Base-by-base conservation (phyloP, 495 filamentous ascomycete species). In the Annulohypoxylon moriforme region DNA sequence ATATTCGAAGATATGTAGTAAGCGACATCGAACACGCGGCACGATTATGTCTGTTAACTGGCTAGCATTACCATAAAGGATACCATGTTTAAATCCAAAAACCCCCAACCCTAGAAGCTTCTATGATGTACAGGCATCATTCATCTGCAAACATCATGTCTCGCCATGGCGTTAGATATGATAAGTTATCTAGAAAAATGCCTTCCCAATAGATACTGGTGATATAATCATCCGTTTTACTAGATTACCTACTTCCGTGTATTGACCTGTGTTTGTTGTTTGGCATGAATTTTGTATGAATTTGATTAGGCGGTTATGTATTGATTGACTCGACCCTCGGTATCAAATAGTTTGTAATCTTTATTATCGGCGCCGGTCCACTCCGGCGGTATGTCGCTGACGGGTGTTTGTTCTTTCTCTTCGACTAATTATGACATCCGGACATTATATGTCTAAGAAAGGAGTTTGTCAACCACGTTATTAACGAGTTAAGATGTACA, bases 101-200 rank as follows among this genome's bases (percentile, higher is more conserved):
- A n/a, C n/a, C n/a, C n/a, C n/a, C n/a, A n/a, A n/a, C n/a, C n/a
- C n/a, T n/a, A n/a, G n/a, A n/a, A n/a, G n/a, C n/a, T n/a, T n/a
- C n/a, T n/a, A n/a, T n/a, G n/a, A n/a, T n/a, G n/a, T n/a, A n/a
- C n/a, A n/a, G n/a, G n/a, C n/a, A n/a, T n/a, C n/a, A n/a, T n/a
- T n/a, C n/a, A n/a, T n/a, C n/a, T n/a, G n/a, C 42, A 67, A 53
- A 67, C 52, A 61, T 40, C 33, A 22, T 22, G 33, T 34, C 3
- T 3, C 29, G 24, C 42, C 14, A 13, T 20, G 27, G 50, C 5
- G 20, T 34, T 6, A 29, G 2, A 29, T 29, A 3, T 20, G 8
- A 10, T 3, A 10, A 25, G 16, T 25, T 65, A n/a, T n/a, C 25
- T 27, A 44, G 14, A 16, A 16, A 44, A 11, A 40, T n/a, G 11